Percentiles rank a stretch among this genome's conserved stretches.
phyloP scores from a whole-genome alignment of 2,329 filamentous ascomycete species.

The Akanthomyces dipterigenus region DNA sequence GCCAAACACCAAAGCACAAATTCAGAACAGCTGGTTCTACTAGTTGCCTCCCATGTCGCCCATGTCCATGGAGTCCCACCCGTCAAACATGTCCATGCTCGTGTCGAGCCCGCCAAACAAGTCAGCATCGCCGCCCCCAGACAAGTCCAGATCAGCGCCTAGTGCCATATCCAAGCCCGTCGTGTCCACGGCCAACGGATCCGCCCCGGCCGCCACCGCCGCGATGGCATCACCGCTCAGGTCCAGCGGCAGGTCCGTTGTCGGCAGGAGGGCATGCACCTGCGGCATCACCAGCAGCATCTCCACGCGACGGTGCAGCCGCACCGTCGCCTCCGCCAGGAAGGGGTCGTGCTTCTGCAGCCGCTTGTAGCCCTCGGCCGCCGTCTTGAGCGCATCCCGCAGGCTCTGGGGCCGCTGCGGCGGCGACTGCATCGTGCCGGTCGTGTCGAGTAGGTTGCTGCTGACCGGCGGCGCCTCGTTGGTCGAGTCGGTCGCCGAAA shows the following conservation, averaged over 20 bases:
- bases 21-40: background rate
- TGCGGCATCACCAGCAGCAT: constrained; percentile 49
- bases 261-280: constrained; percentile 35
- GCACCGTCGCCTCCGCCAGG: constrained; percentile 55
- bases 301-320: constrained; percentile 58
- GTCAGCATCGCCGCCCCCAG: constrained; percentile 31
- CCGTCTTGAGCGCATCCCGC: constrained; percentile 51
- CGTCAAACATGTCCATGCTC: constrained; percentile 39
- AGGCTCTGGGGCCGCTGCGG: constrained; percentile 48
- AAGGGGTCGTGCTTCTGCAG: constrained; percentile 50
- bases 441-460: constrained; percentile 24
- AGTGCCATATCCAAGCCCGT: constrained; percentile 33
- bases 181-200: constrained; percentile 37
- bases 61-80: constrained; percentile 31
- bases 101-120: constrained; percentile 33
- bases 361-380: constrained; percentile 51
- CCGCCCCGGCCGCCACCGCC: constrained; percentile 22
- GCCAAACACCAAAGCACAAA: background rate
- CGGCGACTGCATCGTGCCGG: constrained; percentile 28
- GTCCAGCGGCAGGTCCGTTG: constrained; percentile 33
- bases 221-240: constrained; percentile 31
- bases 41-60: constrained; percentile 20
- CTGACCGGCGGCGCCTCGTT: constrained; percentile 32
- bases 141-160: constrained; percentile 20
- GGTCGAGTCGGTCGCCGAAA: constrained; percentile 59